Base-by-base conservation (phyloP, 257 asterid species). In the Marsdenia floribunda region DNA sequence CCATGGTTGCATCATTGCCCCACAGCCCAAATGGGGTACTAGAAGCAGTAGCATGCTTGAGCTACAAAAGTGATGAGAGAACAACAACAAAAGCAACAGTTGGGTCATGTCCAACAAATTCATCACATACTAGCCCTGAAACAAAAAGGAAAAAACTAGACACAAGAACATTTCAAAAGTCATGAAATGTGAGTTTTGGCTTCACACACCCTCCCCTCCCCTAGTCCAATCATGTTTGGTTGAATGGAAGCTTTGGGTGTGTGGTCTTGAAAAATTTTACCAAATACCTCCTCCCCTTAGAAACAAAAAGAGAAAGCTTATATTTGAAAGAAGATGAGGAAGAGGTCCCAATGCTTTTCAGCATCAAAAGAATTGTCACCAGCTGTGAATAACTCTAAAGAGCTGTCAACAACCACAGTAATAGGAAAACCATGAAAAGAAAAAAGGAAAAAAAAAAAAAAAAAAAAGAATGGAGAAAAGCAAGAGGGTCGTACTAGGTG, bases 21-120 rank as follows among this genome's bases (percentile, higher is more conserved):
- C 83, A 77, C 55, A 91, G 93, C 75, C 95, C 93, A 24, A 86
- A 75, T 78, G 91, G 93, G 77, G 93, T 90, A 70, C 72, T 89
- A 77, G 96, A 91, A 26, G 94, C 83, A 59, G 87, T 82, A 73
- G 85, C 83, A 72, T 77, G 86, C 70, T 68, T 86, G 83, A 91
- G 93, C 87, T 85, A 84, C 72, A 88, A 74, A 80, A 89, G 84
- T 80, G 89, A 84, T 71, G 88, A 80, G 61, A 66, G 71, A 38
- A 66, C 50, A 53, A 53, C 57, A 15, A 47, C 52, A 50, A 50
- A 12, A 50, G 80, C 74, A 81, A 74, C 85, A 58, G 76, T 75
- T 70, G 90, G 77, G 80, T 81, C 88, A 79, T 86, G 86, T 77
- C 82, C 85, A 76, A 77, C 49, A 29, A 29, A 72, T 74, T 77